Evolutionary conservation across 2,329 filamentous ascomycete species (phyloP), one percentile per base, ranked within the genome.

Genomic region (Pezicula neosporulosa): DNA sequence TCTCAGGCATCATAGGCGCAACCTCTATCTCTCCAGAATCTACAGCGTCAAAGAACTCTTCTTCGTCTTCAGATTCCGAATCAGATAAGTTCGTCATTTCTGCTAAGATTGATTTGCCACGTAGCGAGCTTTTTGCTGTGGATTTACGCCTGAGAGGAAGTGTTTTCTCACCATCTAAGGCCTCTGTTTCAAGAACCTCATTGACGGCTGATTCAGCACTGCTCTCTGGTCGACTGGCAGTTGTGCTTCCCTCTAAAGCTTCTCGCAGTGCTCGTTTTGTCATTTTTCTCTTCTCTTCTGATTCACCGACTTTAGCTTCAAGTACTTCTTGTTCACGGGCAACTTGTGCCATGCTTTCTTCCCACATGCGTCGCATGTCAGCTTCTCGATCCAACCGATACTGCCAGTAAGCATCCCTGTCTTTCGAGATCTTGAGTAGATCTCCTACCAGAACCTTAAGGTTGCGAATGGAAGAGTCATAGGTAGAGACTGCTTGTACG

Each of bases 291-390:
- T 96, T 97, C 65, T 88, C 82, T 68, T 97, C 93, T 1, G 91
- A 89, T 69, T 96, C 89, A 42, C 89, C 90, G 54, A 97, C 89
- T 52, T 86, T 87, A 35, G 83, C 89, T 66, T 97, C 90, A 1
- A 99, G 79, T 47, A 91, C 82, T 70, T 97, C 94, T 62, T 99
- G 94, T 68, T 99, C 94, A 50, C 84, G 85, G 16, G 92, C 94
- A n/a, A 99, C 88, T 62, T 92, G 86, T 9, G 94, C 91, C 94
- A 99, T 97, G 70, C 92, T 97, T 64, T 99, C 94, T 71, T 99
- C 94, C 94, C 94, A 99, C 83, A 99, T 89, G 53, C 89, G 86
- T 36, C 94, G 85, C 72, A 97, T 87, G 66, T 96, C 90, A 41
- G 86, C 86, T 72, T 99, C 94, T 49, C 91, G 86, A 60, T 96